phyloP scores from a whole-genome alignment of 2,329 filamentous ascomycete genomes.

The Clarireedia monteithiana region DNA sequence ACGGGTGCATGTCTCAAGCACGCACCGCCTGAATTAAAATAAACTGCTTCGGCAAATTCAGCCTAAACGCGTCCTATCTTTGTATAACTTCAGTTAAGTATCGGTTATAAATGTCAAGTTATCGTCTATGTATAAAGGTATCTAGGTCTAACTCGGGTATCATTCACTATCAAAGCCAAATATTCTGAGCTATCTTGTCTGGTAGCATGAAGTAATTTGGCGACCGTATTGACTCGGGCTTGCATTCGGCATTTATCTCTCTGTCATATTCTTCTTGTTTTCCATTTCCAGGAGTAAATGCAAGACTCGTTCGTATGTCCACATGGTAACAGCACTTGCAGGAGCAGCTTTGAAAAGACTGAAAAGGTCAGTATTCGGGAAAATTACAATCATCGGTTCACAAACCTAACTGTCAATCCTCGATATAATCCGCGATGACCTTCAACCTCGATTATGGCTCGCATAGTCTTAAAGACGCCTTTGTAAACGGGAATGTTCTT shows the following conservation, averaged over 20 bases:
- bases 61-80: no score
- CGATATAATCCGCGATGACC: constrained; percentile 77
- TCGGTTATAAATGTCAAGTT: no score
- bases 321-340: constrained; percentile 67
- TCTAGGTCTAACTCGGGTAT: no score
- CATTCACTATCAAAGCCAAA: no score
- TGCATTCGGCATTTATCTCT: not conserved
- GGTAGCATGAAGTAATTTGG: no score
- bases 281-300: constrained; percentile 16
- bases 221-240: no score
- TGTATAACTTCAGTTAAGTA: no score
- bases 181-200: no score
- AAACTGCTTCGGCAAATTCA: no score
- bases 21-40: no score
- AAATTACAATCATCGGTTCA: not conserved
- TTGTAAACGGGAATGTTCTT: constrained; percentile 81
- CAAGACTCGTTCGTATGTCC: constrained; percentile 63
- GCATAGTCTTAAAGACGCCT: constrained; percentile 56
- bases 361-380: not conserved
- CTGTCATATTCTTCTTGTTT: not conserved
- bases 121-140: no score
- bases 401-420: constrained; percentile 65
- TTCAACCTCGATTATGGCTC: constrained; percentile 61
- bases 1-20: no score
- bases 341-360: constrained; percentile 86